phyloP scores from a whole-genome alignment of 345 rosid species.

The Gossypium stocksii region DNA sequence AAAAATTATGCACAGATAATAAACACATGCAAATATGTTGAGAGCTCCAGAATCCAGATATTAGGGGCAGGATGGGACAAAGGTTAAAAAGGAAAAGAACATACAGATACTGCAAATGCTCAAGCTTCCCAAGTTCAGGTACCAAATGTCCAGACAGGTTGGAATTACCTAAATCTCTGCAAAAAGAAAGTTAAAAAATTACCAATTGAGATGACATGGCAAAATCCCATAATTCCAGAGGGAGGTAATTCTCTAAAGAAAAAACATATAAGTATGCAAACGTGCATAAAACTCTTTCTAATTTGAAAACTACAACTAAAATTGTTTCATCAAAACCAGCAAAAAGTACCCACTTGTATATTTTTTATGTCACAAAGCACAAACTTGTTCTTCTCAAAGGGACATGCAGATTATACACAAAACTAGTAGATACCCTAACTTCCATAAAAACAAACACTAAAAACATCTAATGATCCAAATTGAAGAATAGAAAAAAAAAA shows the following conservation, averaged over 20 bases:
- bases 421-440: background rate
- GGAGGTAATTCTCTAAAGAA: background rate
- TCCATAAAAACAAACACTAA: background rate
- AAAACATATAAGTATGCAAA: background rate
- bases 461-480: background rate
- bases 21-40: background rate
- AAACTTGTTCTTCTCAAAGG: background rate
- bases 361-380: background rate
- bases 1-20: background rate
- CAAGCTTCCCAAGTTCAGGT: conserved; percentile 80
- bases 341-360: background rate
- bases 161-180: conserved; percentile 95
- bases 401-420: background rate
- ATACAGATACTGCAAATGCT: conserved; percentile 88
- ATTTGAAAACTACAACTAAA: background rate
- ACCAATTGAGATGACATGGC: background rate
- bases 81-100: conserved; percentile 22
- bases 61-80: background rate
- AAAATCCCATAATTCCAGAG: background rate
- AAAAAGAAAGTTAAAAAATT: background rate
- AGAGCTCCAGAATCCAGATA: background rate
- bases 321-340: background rate
- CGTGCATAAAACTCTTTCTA: background rate
- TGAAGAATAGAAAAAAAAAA: background rate
- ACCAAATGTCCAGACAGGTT: conserved; percentile 88